A percentile compares a stretch with the other conserved stretches of the same genome.
Conservation (phyloP, 164 flowering plant species). For the Stephania cephalantha region DNA sequence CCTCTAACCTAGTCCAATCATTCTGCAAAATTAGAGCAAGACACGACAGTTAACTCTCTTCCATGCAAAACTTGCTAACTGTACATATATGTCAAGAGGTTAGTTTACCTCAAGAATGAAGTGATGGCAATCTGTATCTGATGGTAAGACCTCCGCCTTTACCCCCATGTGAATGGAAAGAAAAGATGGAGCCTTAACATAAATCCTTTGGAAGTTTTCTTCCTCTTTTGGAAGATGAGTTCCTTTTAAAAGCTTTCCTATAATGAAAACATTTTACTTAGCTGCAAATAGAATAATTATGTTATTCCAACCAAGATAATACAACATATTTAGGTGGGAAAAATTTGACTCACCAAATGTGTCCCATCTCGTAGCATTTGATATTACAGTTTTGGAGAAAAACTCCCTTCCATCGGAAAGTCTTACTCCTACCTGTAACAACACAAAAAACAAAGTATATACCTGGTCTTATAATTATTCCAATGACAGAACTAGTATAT, state of each 20-base stretch:
- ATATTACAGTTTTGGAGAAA: slow-evolving; percentile 73
- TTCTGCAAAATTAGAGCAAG: slow-evolving; percentile 33
- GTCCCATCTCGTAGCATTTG: slow-evolving; percentile 99
- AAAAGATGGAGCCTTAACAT: slow-evolving; percentile 96
- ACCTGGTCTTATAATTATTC: slow-evolving; percentile 1
- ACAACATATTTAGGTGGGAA: background rate
- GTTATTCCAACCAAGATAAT: background rate
- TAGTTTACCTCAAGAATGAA: slow-evolving; percentile 81
- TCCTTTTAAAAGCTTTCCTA: slow-evolving; percentile 75
- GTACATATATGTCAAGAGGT: background rate
- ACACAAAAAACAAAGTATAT: slow-evolving; percentile 11
- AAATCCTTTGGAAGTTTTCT: slow-evolving; percentile 66
- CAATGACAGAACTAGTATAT: background rate
- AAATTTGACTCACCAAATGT: slow-evolving; percentile 72
- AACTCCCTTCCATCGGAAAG: slow-evolving; percentile 85
- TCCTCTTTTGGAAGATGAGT: slow-evolving; percentile 81
- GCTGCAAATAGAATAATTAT: background rate
- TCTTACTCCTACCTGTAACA: slow-evolving; percentile 74
- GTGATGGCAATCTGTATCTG: slow-evolving; percentile 95
- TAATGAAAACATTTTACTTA: background rate
- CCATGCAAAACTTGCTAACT: background rate
- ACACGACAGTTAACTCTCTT: background rate
- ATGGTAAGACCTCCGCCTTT: slow-evolving; percentile 78
- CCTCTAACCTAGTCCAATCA: slow-evolving; percentile 68
- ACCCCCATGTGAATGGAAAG: slow-evolving; percentile 98